Percentiles rank a stretch among this genome's conserved stretches.
Evolutionary conservation across 2,329 filamentous ascomycete genomes (phyloP).

Genomic region (Ploettnerulaceae sp.): DNA sequence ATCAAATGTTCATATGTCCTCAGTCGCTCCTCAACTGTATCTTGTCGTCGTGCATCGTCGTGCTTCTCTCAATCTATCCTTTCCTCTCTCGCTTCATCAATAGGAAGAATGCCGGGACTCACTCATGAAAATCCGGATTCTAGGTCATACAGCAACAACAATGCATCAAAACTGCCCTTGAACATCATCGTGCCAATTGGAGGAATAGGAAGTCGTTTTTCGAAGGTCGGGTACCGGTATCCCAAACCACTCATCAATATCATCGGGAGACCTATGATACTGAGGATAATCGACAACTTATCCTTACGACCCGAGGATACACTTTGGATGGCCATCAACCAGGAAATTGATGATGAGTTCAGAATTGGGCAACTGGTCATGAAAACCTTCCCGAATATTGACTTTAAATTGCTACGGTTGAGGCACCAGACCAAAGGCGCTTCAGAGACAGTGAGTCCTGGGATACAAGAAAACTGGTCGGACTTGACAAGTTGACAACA

Average conservation of each 20-base stretch:
- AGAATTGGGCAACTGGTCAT: constrained; percentile 6
- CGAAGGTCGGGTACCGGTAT: constrained; percentile 8
- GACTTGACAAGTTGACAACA: constrained; percentile 8
- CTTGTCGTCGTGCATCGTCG: too few relatives aligned
- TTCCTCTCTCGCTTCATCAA: not conserved
- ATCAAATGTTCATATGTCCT: too few relatives aligned
- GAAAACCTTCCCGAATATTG: constrained; percentile 7
- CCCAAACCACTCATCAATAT: constrained; percentile 12
- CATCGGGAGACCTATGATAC: constrained; percentile 10
- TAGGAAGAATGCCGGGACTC: not conserved
- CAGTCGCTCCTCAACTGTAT: too few relatives aligned
- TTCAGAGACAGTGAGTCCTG: constrained; percentile 5
- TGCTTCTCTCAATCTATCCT: too few relatives aligned
- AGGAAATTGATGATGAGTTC: constrained; percentile 10
- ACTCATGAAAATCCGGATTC: not conserved
- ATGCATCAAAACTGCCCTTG: constrained; percentile 19
- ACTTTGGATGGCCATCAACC: constrained; percentile 11
- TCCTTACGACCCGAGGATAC: constrained; percentile 7
- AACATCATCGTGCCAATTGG: constrained; percentile 35
- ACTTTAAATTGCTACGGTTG: constrained; percentile 10
- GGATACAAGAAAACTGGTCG: not conserved
- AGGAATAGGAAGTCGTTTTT: constrained; percentile 33
- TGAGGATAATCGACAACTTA: constrained; percentile 9
- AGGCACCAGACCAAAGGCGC: constrained; percentile 13
- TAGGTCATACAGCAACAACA: not conserved